Evolutionary conservation across 2,329 filamentous ascomycete species (phyloP), one percentile per base, ranked within the genome.

Genomic region (Aureobasidium sp.): DNA sequence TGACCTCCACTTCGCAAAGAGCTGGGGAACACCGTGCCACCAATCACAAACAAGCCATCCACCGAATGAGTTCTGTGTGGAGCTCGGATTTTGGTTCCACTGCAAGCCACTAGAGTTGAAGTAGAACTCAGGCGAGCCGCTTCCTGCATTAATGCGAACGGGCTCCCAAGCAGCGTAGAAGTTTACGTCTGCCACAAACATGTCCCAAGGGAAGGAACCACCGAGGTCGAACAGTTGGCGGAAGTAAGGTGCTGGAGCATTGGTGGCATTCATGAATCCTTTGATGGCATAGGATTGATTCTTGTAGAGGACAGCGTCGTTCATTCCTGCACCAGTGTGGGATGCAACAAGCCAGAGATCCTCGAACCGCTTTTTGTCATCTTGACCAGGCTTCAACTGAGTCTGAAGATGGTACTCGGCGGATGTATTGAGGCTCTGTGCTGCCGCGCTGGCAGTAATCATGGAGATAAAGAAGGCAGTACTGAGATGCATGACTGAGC

Each of bases 81-180:
- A 4, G 7, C n/a, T 21, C 4, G 49, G 29, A 16, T 59, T 32
- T 29, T 38, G 57, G 21, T 55, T 60, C 60, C 61, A 67, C 56
- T 67, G 64, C 50, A 68, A 53, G n/a, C 66, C 66, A 3, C 61
- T 66, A 6, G 29, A 41, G 55, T 67, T 65, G 58, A 66, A 57
- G 56, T 59, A 65, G 58, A 62, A 66, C 44, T 61, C 64, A 8
- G 29, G 49, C 17, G 54, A 54, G 6, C 55, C 52, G 6, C 49
- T 47, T 7, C 63, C 64, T 12, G 57, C 63, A 22, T 67, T 61
- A 54, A 68, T 58, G 30, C 59, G 55, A 4, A 67, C 64, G 7
- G 64, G 62, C 49, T 65, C 57, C 66, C 65, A 68, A 7, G 58
- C 60, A 24, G 62, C 55, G 55, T 68, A 66, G 55, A 60, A 61